Evolutionary conservation across 2,329 filamentous ascomycete species (phyloP).

Genomic region (Purpureocillium takamizusanense): DNA sequence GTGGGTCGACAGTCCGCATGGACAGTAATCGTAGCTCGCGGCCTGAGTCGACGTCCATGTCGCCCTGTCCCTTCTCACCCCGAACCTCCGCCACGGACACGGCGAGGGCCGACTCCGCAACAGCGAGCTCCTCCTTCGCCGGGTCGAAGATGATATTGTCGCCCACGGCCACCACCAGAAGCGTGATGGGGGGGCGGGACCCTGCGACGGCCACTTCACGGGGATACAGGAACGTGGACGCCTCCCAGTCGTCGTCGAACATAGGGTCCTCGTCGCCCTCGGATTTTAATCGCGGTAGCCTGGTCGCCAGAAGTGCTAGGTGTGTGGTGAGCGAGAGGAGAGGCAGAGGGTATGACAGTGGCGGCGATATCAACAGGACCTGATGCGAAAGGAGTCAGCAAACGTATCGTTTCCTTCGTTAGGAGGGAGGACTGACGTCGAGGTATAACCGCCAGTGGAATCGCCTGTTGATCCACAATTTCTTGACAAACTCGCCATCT

Average conservation of each 20-base stretch:
- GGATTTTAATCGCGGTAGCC: conserved; percentile 75
- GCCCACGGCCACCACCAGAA: conserved; percentile 80
- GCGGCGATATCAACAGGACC: conserved; percentile 89
- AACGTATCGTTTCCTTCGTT: neutral
- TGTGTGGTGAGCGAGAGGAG: conserved; percentile 89
- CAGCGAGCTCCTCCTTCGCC: conserved; percentile 80
- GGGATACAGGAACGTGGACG: conserved; percentile 68
- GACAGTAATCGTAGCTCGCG: conserved; percentile 52
- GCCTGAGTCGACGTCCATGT: conserved; percentile 32
- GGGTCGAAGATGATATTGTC: conserved; percentile 93
- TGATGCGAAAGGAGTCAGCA: conserved; percentile 25
- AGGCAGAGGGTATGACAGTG: conserved; percentile 85
- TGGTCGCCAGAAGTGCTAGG: conserved; percentile 81
- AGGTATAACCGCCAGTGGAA: conserved; percentile 97
- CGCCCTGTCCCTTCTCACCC: conserved; percentile 12
- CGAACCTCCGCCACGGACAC: conserved; percentile 60
- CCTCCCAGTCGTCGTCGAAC: conserved; percentile 97
- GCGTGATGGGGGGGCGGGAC: conserved; percentile 70
- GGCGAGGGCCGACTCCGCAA: conserved; percentile 82
- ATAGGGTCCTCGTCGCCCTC: conserved; percentile 92
- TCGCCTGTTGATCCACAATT: conserved; percentile 76
- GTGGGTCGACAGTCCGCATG: conserved; percentile 65
- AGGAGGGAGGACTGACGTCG: conserved; percentile 54
- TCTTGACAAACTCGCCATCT: conserved; percentile 58
- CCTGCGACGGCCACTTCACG: conserved; percentile 25